These are phyloP conservation scores for Penicillium oxalicum DNA, from an alignment of 2,329 filamentous ascomycete species.

Conservation along the genomic window DNA sequence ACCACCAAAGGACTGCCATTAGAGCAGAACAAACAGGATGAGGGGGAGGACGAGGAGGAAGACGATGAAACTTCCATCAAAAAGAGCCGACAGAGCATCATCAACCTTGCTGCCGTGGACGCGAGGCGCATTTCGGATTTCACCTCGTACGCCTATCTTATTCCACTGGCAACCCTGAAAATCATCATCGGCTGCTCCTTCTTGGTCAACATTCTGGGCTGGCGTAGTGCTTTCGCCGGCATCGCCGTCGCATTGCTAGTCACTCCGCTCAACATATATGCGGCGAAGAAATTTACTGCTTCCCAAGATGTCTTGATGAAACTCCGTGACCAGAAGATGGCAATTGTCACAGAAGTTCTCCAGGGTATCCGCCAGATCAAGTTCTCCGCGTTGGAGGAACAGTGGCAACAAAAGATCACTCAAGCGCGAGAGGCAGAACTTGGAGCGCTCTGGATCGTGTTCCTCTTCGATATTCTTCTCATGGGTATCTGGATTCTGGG, in stretches of 20 bases:
- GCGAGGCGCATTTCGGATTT: slow-evolving; percentile 64
- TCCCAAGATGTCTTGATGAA: slow-evolving; percentile 69
- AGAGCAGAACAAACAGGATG: slow-evolving; percentile 39
- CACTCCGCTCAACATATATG: slow-evolving; percentile 62
- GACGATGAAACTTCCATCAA: slow-evolving; percentile 42
- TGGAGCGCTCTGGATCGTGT: slow-evolving; percentile 59
- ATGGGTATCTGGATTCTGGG: slow-evolving; percentile 66
- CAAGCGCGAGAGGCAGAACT: slow-evolving; percentile 62
- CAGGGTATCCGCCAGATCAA: slow-evolving; percentile 81
- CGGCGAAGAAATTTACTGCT: slow-evolving; percentile 58
- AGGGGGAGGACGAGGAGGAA: slow-evolving; percentile 45
- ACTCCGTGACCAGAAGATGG: slow-evolving; percentile 67
- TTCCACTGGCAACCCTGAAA: slow-evolving; percentile 58
- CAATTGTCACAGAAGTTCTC: slow-evolving; percentile 68
- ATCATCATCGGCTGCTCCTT: slow-evolving; percentile 62
- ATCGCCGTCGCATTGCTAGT: slow-evolving; percentile 59
- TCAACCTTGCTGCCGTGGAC: slow-evolving; percentile 76
- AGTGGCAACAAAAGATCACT: slow-evolving; percentile 68
- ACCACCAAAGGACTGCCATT: slow-evolving; percentile 11
- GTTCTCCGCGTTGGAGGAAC: slow-evolving; percentile 67
- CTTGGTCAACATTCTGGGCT: slow-evolving; percentile 64
- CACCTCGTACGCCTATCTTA: slow-evolving; percentile 58
- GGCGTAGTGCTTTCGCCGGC: slow-evolving; percentile 61
- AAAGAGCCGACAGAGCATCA: slow-evolving; percentile 60
- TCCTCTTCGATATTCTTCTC: slow-evolving; percentile 57